Conservation (phyloP, 352 stramenopile species). For the Achlya hypogyna region DNA sequence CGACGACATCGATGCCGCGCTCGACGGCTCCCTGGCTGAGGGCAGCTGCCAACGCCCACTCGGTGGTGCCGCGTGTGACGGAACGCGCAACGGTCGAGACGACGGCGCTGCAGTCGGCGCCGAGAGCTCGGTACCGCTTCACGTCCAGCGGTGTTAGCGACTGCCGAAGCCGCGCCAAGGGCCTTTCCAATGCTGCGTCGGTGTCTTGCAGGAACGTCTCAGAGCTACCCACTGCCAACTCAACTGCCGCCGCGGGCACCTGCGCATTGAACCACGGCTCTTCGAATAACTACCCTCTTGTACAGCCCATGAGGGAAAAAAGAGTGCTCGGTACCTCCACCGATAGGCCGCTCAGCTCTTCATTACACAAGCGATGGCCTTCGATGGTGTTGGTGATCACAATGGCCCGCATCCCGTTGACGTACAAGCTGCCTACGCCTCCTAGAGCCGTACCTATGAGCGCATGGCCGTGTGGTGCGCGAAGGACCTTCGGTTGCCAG, state of each 20-base stretch:
- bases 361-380: constrained; percentile 54
- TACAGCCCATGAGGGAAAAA: background rate
- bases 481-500: constrained; percentile 41
- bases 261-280: constrained; percentile 48
- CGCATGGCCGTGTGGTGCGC: background rate
- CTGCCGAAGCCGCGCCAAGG: constrained; percentile 30
- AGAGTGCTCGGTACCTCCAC: background rate
- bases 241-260: constrained; percentile 23
- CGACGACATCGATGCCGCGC: constrained; percentile 42
- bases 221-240: constrained; percentile 32
- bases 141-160: constrained; percentile 50
- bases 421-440: constrained; percentile 51
- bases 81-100: constrained; percentile 39
- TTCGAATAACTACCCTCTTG: constrained; percentile 25
- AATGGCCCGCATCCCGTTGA: constrained; percentile 38
- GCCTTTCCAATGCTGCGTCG: constrained; percentile 25
- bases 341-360: constrained; percentile 52
- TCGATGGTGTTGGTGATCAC: constrained; percentile 69
- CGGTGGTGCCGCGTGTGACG: constrained; percentile 35
- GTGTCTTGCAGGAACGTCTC: constrained; percentile 33
- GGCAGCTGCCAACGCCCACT: constrained; percentile 45
- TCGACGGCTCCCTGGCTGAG: constrained; percentile 33
- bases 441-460: constrained; percentile 17
- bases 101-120: constrained; percentile 52
- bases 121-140: constrained; percentile 40